Base-by-base conservation (phyloP, 371 early-diverging fungal species). In the Mucor racemosus region DNA sequence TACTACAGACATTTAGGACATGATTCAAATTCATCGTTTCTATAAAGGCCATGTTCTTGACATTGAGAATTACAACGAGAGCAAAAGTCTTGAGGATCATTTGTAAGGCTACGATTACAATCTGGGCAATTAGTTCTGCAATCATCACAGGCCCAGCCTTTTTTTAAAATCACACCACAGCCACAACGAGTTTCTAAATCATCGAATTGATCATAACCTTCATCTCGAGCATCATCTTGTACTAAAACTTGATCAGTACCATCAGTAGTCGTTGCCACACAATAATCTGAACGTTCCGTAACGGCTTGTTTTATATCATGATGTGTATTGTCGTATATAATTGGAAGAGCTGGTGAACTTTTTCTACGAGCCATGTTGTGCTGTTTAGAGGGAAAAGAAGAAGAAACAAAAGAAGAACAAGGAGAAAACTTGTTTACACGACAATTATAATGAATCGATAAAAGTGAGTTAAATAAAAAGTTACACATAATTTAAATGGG, bases 1-100 rank as follows among this genome's bases (percentile, higher is more conserved):
- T 50, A 26, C 17, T 2, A 21, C 8, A 21, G 19, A 42, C 60
- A 60, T 33, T 60, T 31, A 60, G 60, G 42, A 33, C 60, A 60
- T 26, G 44, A 39, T 60, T 33, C 13, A 6, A 40, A 41, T 6
- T 40, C 42, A 7, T 40, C 41, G 26, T 31, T 15, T 42, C 42
- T 60, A 15, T 41, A 19, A 13, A 64, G 58, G 10, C 65, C 65
- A 6, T 64, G 65, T 8, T 57, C 42, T 64, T 56, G 56, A 42
- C 58, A 64, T 44, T 64, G 33, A 13, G 42, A 19, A 35, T 46
- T 55, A 21, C 65, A 64, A 17, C 65, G 65, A 44, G 57, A 42
- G 21, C 65, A 64, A 21, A 35, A 64, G 26, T 64, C 65, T 4
- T 62, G 48, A 38, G 62, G 62, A 15, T 56, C 65, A 17, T 19